Evolutionary conservation across 352 stramenopile genomes (phyloP).

Genomic region (Globisporangium iwayamae): DNA sequence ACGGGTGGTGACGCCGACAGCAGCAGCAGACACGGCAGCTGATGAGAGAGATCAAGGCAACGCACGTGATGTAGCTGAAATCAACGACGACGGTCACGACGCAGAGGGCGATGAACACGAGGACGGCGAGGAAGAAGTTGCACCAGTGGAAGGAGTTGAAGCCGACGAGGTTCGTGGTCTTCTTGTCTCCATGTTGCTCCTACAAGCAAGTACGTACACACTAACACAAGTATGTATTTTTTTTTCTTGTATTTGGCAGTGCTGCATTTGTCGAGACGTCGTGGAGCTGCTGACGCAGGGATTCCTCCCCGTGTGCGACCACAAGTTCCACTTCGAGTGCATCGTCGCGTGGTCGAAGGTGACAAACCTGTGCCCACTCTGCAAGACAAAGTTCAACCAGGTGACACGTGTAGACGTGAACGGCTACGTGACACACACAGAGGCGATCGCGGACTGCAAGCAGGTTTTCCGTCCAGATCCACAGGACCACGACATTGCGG

Average conservation of each 20-base stretch:
- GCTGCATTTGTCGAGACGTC: constrained; percentile 79
- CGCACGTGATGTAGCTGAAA: neutral
- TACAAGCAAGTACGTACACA: neutral
- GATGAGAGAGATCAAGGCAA: neutral
- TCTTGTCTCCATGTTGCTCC: neutral
- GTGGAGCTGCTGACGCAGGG: constrained; percentile 52
- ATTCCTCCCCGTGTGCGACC: constrained; percentile 56
- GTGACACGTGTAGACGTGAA: constrained; percentile 40
- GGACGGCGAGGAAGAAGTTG: constrained; percentile 19
- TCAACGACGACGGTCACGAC: constrained; percentile 16
- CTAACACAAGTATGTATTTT: neutral
- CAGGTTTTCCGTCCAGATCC: constrained; percentile 65
- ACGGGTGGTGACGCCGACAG: neutral
- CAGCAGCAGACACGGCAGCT: neutral
- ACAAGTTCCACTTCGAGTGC: constrained; percentile 86
- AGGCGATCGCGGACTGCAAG: constrained; percentile 46
- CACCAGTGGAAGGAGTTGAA: constrained; percentile 30
- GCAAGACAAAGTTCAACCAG: constrained; percentile 67
- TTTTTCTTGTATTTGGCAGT: constrained; percentile 26
- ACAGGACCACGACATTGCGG: constrained; percentile 58
- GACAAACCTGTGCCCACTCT: constrained; percentile 82
- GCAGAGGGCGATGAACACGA: constrained; percentile 15
- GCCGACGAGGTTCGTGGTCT: constrained; percentile 29
- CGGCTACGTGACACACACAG: constrained; percentile 32
- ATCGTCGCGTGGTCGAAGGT: constrained; percentile 80